Percentiles rank a stretch among this genome's conserved stretches.
phyloP scores from a whole-genome alignment of 305 asterid species.

The Plantago lanceolata region DNA sequence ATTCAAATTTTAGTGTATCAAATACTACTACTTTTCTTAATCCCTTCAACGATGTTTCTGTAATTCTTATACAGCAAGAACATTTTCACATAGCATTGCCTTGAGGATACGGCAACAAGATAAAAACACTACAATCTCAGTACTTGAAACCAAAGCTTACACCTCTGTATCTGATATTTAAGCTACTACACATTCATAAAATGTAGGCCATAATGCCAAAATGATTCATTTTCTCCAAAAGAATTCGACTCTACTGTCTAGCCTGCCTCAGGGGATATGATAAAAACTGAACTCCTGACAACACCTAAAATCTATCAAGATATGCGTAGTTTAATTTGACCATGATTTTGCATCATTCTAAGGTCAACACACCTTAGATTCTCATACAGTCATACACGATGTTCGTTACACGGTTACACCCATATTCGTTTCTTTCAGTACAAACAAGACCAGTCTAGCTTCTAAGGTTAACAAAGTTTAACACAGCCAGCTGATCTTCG shows the following conservation, averaged over 20 bases:
- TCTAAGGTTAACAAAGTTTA: too few species aligned
- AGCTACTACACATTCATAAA: slow-evolving; percentile 8
- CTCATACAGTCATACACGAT: background rate
- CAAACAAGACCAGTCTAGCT: background rate
- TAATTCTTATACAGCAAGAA: too few species aligned
- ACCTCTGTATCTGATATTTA: background rate
- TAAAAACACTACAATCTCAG: too few species aligned
- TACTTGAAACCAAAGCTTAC: too few species aligned
- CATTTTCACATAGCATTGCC: too few species aligned
- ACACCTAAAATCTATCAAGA: background rate
- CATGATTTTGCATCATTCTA: too few species aligned
- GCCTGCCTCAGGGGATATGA: background rate
- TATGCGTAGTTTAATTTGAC: background rate
- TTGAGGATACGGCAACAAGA: too few species aligned
- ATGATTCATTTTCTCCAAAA: background rate
- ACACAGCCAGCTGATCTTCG: too few species aligned
- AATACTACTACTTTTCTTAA: too few species aligned
- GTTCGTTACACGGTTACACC: background rate
- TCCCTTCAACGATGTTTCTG: too few species aligned
- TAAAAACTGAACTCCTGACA: background rate
- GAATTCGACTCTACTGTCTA: background rate
- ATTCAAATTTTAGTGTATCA: too few species aligned
- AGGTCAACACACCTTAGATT: too few species aligned
- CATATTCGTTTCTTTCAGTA: background rate
- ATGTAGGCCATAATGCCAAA: background rate